These are phyloP conservation scores for Closterium sp. DNA, from an alignment of 139 green algal species.

Conservation along the genomic window DNA sequence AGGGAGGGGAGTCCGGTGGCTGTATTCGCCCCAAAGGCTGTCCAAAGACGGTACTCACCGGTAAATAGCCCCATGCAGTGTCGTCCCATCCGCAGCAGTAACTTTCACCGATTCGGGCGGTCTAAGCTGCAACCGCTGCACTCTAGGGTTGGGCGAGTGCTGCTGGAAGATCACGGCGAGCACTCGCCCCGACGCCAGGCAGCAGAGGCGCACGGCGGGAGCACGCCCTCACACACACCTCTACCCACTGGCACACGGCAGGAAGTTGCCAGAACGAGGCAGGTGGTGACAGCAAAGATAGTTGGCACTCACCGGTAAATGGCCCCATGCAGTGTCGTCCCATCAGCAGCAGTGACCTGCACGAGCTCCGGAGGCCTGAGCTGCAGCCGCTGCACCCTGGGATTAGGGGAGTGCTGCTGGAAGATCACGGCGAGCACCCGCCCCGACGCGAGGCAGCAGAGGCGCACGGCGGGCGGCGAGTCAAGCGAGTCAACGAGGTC, in stretches of 20 bases:
- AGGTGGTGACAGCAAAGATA: too few relatives aligned
- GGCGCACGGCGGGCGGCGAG: constrained; percentile 31
- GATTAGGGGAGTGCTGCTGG: constrained; percentile 24
- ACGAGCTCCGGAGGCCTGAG: constrained; percentile 43
- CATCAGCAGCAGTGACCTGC: background rate
- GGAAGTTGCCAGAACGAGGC: too few relatives aligned
- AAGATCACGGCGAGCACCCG: constrained; percentile 34
- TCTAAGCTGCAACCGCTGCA: constrained; percentile 28
- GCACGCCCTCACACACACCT: too few relatives aligned
- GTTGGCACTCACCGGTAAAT: constrained; percentile 35
- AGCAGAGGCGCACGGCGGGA: too few relatives aligned
- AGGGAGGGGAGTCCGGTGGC: too few relatives aligned
- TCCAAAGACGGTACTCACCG: too few relatives aligned
- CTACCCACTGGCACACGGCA: too few relatives aligned
- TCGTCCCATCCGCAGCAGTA: background rate
- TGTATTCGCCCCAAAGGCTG: too few relatives aligned
- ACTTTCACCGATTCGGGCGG: constrained; percentile 33
- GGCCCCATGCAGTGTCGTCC: constrained; percentile 4
- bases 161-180: constrained; percentile 44
- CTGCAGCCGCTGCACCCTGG: constrained; percentile 30
- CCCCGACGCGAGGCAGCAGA: constrained; percentile 46
- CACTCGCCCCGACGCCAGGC: constrained; percentile 25
- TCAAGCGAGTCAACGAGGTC: constrained; percentile 48
- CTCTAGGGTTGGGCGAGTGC: constrained; percentile 2
- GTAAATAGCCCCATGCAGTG: constrained; percentile 27